phyloP scores from a whole-genome alignment of 441 rosid species.

The Croton laevigatus region DNA sequence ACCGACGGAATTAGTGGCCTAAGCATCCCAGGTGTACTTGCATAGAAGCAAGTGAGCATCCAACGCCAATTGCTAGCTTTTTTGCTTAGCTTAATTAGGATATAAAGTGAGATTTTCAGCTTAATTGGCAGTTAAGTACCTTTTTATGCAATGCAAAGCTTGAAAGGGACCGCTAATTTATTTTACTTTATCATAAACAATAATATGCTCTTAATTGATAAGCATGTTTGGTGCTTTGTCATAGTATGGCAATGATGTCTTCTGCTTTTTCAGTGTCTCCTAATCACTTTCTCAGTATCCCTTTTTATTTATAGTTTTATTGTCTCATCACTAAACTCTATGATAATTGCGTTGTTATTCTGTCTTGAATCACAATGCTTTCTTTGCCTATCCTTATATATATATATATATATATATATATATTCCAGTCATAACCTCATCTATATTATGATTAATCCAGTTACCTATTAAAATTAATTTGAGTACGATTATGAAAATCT shows the following conservation, averaged over 20 bases:
- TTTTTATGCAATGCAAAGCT: not conserved
- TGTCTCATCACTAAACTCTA: not conserved
- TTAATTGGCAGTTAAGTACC: not conserved
- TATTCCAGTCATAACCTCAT: no score
- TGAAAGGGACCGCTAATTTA: conserved; percentile 12
- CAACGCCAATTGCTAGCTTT: conserved; percentile 8
- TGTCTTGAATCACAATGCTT: conserved; percentile 1
- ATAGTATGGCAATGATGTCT: not conserved
- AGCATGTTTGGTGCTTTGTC: not conserved
- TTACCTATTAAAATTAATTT: no score
- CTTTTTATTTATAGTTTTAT: not conserved
- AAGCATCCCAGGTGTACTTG: conserved; percentile 4
- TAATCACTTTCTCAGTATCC: conserved; percentile 9
- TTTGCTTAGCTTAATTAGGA: not conserved
- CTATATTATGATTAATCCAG: no score
- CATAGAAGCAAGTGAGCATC: conserved; percentile 20
- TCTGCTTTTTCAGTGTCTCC: conserved; percentile 10
- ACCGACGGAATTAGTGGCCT: no score
- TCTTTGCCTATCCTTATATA: not conserved
- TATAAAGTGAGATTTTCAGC: not conserved
- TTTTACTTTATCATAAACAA: conserved; percentile 2
- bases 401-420: no score
- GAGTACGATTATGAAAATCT: no score
- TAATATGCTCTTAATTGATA: not conserved
- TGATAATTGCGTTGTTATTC: not conserved